Evolutionary conservation across 495 filamentous ascomycete species (phyloP), one percentile per base, ranked within the genome.

Genomic region (Penicillium paxilli): DNA sequence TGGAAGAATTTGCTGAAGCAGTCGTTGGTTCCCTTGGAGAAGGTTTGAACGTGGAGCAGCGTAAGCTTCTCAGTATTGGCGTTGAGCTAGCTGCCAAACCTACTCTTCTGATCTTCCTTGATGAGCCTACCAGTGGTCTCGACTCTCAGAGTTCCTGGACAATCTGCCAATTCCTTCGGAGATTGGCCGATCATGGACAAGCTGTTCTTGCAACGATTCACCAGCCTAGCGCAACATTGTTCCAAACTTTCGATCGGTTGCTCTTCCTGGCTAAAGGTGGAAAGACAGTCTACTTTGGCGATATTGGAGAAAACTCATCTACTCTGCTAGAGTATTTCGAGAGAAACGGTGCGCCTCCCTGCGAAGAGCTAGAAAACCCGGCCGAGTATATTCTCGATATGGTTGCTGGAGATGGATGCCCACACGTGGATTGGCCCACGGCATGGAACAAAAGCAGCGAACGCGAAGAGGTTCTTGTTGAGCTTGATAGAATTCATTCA

Each of bases 131-230:
- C n/a, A 91, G 87, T 44, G 90, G 90, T 62, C 76, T 94, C 6
- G 90, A 94, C 69, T 85, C 82, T 53, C 90, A 96, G 58, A 93
- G 87, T 7, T 89, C 92, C 10, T 96, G 88, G 88, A 83, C 88
- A 17, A 94, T 96, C 59, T 79, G 88, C 47, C 76, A 84, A 48
- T 81, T 96, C 28, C 77, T 96, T 14, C 78, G 89, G 59, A 90
- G 90, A 65, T 77, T 96, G 21, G 89, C 91, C 45, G 87, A 90
- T 69, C 85, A 82, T 56, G 91, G 91, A 16, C 90, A 95, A 66
- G 91, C 92, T 35, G 86, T 96, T 58, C 82, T 96, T 6, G 91
- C 88, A 61, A 96, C 92, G 3, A 96, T 98, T 50, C 93, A 98
- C 68, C 93, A 98, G 66, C 91, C 91, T 1, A 92, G 87, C 2